These are phyloP conservation scores for Pulchroboletus neoregius DNA, from an alignment of 1,284 basidiomycete genomes.

Conservation along the genomic window DNA sequence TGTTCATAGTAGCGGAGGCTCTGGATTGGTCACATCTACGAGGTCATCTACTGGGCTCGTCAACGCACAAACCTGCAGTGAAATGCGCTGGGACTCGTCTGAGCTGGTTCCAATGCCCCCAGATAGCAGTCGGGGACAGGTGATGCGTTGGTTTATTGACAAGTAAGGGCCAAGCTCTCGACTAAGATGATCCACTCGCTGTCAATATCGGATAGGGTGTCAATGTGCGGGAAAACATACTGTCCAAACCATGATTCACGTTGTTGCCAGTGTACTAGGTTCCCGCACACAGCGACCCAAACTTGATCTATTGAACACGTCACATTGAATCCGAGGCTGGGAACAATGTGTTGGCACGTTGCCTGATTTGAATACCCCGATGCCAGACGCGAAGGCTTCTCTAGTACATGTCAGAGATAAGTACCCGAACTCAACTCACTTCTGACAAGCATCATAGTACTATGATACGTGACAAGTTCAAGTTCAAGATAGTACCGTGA, in stretches of 20 bases:
- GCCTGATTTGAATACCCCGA: not conserved
- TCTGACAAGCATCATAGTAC: too few relatives aligned
- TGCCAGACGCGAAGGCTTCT: too few relatives aligned
- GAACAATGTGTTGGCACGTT: not conserved
- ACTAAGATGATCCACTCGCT: not conserved
- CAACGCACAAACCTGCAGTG: too few relatives aligned
- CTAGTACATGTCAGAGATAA: constrained; percentile 1
- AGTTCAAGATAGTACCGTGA: too few relatives aligned
- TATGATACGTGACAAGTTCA: too few relatives aligned
- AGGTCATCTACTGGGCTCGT: not conserved
- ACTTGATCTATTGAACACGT: not conserved
- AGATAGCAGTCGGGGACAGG: not conserved
- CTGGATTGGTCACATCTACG: too few relatives aligned
- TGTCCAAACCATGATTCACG: too few relatives aligned
- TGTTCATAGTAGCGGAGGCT: not conserved
- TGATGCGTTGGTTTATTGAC: not conserved
- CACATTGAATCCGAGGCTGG: not conserved
- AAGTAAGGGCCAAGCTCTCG: not conserved
- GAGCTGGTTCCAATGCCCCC: not conserved
- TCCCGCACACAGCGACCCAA: not conserved
- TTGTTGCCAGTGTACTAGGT: too few relatives aligned
- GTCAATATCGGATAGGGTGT: not conserved
- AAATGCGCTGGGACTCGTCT: too few relatives aligned
- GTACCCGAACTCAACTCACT: not conserved
- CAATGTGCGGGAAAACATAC: too few relatives aligned